Conservation (phyloP, 2,329 filamentous ascomycete species). For the Aspergillus hiratsukae region DNA sequence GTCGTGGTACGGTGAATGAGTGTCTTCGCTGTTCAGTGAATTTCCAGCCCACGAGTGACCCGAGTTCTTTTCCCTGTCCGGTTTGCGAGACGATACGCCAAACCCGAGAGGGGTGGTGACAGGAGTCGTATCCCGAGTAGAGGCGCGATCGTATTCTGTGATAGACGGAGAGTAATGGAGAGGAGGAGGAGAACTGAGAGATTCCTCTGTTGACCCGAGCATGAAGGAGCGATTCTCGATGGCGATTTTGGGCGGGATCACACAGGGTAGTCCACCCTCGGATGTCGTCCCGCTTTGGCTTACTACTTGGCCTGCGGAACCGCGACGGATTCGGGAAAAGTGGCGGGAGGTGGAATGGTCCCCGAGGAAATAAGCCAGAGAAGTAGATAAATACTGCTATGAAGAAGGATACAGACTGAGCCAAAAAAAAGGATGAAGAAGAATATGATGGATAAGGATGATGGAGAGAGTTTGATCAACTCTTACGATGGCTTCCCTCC, state of each 20-base stretch:
- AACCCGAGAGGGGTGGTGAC: conserved; percentile 48
- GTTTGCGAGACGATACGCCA: conserved; percentile 41
- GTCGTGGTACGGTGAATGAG: conserved; percentile 29
- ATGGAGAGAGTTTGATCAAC: neutral
- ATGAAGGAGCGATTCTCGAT: conserved; percentile 40
- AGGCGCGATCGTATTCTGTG: conserved; percentile 46
- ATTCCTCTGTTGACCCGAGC: conserved; percentile 48
- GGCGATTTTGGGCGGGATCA: conserved; percentile 30
- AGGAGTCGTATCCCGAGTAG: conserved; percentile 47
- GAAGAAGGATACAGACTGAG: neutral
- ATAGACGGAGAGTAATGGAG: conserved; percentile 48
- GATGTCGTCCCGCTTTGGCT: conserved; percentile 34
- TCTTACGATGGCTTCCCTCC: neutral
- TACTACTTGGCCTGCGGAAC: conserved; percentile 18
- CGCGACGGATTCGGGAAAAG: conserved; percentile 28
- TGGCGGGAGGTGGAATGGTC: conserved; percentile 20
- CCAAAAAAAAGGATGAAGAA: neutral
- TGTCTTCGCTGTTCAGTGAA: conserved; percentile 27
- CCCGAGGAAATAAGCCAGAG: neutral
- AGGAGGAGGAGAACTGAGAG: conserved; percentile 42
- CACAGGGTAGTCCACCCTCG: conserved; percentile 30
- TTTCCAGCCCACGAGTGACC: conserved; percentile 45
- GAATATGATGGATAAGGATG: neutral
- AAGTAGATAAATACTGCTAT: conserved; percentile 2
- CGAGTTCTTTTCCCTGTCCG: conserved; percentile 40